These are phyloP conservation scores for Prunus yedoensis DNA, from an alignment of 331 rosid genomes.

Conservation along the genomic window DNA sequence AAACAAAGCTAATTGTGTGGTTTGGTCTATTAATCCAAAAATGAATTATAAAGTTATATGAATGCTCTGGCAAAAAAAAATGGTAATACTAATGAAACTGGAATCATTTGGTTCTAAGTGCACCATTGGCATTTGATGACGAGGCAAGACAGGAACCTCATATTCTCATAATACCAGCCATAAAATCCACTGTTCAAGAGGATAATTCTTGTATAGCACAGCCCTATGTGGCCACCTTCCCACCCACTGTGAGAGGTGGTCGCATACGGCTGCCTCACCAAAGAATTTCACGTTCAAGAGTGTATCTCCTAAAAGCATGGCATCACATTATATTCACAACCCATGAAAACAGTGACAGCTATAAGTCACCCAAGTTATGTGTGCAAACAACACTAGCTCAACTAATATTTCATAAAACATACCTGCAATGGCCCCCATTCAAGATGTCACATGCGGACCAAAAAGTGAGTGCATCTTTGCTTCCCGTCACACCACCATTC, in stretches of 20 bases:
- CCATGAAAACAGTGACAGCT: neutral
- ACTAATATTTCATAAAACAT: slow-evolving; percentile 21
- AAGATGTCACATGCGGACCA: slow-evolving; percentile 92
- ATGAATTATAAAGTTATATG: neutral
- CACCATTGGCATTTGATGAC: neutral
- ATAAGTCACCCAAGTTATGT: neutral
- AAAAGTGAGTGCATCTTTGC: slow-evolving; percentile 62
- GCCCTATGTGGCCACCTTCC: neutral
- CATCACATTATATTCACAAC: neutral
- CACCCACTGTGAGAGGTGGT: neutral
- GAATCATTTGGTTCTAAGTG: slow-evolving; percentile 1
- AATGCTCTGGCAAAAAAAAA: too few species aligned
- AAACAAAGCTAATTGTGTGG: neutral
- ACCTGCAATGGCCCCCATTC: slow-evolving; percentile 91
- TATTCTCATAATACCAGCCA: neutral
- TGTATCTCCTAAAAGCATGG: neutral
- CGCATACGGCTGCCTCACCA: neutral
- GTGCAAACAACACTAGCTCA: neutral
- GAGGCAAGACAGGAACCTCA: neutral
- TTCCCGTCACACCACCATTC: slow-evolving; percentile 43
- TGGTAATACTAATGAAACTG: neutral
- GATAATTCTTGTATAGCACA: neutral
- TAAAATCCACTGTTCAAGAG: neutral
- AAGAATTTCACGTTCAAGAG: neutral
- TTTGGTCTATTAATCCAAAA: neutral